phyloP scores from a whole-genome alignment of 495 filamentous ascomycete species.

The Podospora bellae-mahoneyi region DNA sequence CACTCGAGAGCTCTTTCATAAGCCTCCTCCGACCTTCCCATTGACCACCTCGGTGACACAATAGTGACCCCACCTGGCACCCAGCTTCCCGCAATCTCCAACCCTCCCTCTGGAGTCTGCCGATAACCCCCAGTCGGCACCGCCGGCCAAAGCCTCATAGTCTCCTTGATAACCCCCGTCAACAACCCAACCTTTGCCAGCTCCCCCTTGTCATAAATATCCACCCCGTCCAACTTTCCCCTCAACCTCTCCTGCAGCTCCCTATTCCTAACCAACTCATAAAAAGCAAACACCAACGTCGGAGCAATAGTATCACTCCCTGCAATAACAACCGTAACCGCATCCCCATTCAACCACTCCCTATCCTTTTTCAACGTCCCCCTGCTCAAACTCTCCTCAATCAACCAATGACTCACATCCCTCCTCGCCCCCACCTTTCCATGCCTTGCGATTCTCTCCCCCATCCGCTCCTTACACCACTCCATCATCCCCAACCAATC shows the following conservation, averaged over 20 bases:
- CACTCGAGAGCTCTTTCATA: constrained; percentile 41
- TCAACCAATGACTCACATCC: constrained; percentile 36
- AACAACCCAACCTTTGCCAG: constrained; percentile 28
- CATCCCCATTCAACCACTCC: constrained; percentile 35
- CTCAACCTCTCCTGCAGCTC: constrained; percentile 36
- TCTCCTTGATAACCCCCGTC: constrained; percentile 53
- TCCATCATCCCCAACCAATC: neutral
- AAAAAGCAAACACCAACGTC: constrained; percentile 47
- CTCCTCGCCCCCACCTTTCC: constrained; percentile 38
- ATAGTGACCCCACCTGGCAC: constrained; percentile 32
- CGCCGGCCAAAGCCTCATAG: constrained; percentile 54
- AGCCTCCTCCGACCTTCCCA: constrained; percentile 26
- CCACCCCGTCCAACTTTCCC: constrained; percentile 36
- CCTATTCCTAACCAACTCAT: constrained; percentile 46
- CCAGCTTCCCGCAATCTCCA: constrained; percentile 40
- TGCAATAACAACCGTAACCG: constrained; percentile 45
- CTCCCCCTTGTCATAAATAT: constrained; percentile 21
- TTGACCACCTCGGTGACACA: constrained; percentile 31
- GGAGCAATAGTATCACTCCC: constrained; percentile 54
- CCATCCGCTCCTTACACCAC: neutral
- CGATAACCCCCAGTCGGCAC: constrained; percentile 44
- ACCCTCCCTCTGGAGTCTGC: constrained; percentile 42
- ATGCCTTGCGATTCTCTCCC: constrained; percentile 33
- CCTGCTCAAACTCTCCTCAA: constrained; percentile 37
- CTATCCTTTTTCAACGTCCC: constrained; percentile 33